phyloP scores from a whole-genome alignment of 2,329 filamentous ascomycete genomes.

The Aureobasidium sp. region DNA sequence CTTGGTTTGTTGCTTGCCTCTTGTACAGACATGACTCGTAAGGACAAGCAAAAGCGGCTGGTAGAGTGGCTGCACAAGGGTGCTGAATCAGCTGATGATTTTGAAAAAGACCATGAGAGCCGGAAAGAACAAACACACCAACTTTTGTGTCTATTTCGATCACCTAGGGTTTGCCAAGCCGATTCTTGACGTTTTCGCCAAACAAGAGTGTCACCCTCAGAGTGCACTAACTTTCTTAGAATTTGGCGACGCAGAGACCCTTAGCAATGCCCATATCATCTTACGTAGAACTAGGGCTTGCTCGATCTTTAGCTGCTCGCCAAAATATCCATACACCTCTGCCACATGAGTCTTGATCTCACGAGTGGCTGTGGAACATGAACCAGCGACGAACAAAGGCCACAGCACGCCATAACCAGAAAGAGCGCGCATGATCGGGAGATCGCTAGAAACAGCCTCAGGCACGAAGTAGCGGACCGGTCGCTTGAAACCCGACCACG shows the following conservation, averaged over 20 bases:
- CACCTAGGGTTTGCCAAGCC: neutral
- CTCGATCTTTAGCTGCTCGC: slow-evolving; percentile 1
- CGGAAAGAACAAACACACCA: neutral
- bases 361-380: neutral
- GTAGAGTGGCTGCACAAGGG: slow-evolving; percentile 10
- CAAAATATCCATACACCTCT: neutral
- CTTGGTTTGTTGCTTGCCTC: neutral
- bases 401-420: slow-evolving; percentile 1
- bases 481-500: neutral
- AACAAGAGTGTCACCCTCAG: neutral
- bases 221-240: neutral
- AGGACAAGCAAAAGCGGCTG: slow-evolving; percentile 11
- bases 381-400: neutral
- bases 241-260: neutral
- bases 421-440: slow-evolving; percentile 1
- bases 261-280: neutral
- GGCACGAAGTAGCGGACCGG: neutral
- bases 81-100: neutral
- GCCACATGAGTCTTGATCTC: neutral
- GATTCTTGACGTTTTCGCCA: too few relatives aligned
- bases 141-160: neutral
- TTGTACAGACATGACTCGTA: slow-evolving; percentile 4
- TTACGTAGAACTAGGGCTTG: neutral
- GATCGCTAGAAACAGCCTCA: neutral
- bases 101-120: too few relatives aligned